These are phyloP conservation scores for Pyronema domesticum DNA, from an alignment of 495 filamentous ascomycete genomes.

Conservation along the genomic window DNA sequence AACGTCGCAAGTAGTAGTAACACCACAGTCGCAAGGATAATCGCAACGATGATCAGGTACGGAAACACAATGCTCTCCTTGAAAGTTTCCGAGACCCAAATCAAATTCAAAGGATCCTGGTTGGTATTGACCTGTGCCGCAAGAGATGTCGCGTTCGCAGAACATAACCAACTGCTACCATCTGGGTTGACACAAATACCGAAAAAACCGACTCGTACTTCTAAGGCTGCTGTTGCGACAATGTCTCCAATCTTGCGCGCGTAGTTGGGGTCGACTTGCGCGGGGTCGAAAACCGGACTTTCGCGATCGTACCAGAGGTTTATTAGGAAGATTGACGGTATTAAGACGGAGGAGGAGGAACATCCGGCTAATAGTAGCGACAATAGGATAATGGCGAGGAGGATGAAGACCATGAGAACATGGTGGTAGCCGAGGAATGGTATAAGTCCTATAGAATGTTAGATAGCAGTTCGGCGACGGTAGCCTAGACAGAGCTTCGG, in stretches of 20 bases:
- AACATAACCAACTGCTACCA: slow-evolving; percentile 53
- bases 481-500: not conserved
- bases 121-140: slow-evolving; percentile 49
- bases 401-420: slow-evolving; percentile 94
- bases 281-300: slow-evolving; percentile 17
- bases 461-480: not conserved
- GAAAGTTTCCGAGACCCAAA: slow-evolving; percentile 64
- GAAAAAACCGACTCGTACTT: slow-evolving; percentile 47
- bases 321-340: slow-evolving; percentile 64
- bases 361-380: slow-evolving; percentile 68
- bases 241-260: slow-evolving; percentile 51
- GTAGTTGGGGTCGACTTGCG: slow-evolving; percentile 20
- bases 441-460: slow-evolving; percentile 46
- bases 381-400: slow-evolving; percentile 79
- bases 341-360: slow-evolving; percentile 56
- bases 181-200: slow-evolving; percentile 62
- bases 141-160: slow-evolving; percentile 58
- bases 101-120: slow-evolving; percentile 62
- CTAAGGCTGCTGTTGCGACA: slow-evolving; percentile 45
- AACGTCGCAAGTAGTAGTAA: slow-evolving; percentile 62
- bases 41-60: slow-evolving; percentile 65
- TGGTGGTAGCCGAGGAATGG: slow-evolving; percentile 97
- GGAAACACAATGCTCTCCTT: slow-evolving; percentile 70
- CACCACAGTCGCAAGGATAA: slow-evolving; percentile 61
- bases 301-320: slow-evolving; percentile 23